Percentiles rank a stretch among this genome's conserved stretches.
These are phyloP conservation scores for Tetracladium setigerum DNA, from an alignment of 495 filamentous ascomycete species.

Conservation along the genomic window DNA sequence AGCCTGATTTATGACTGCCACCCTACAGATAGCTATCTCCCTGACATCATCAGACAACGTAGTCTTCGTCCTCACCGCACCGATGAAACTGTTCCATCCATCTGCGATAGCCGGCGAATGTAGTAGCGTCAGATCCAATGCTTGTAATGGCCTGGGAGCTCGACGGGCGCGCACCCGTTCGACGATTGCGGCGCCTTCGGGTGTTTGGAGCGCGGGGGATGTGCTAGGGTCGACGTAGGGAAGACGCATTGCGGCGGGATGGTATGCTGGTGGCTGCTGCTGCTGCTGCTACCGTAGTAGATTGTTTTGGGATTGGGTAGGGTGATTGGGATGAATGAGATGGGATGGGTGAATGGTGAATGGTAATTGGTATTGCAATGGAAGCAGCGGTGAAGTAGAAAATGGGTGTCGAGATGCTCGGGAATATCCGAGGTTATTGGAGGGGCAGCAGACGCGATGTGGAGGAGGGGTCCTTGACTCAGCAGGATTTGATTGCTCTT, in stretches of 20 bases:
- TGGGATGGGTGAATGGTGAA: background rate
- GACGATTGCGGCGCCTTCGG: constrained; percentile 49
- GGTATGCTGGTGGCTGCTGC: constrained; percentile 1
- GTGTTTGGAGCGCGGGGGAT: constrained; percentile 35
- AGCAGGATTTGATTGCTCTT: no score
- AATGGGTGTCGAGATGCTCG: background rate
- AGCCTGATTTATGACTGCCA: constrained; percentile 65
- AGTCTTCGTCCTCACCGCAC: constrained; percentile 62
- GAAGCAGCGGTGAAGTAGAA: background rate
- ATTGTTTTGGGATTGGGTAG: background rate
- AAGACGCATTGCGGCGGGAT: constrained; percentile 53
- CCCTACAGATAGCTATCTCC: constrained; percentile 67
- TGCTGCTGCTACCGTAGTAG: background rate
- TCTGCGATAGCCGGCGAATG: constrained; percentile 66
- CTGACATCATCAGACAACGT: constrained; percentile 49
- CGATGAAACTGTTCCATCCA: constrained; percentile 77
- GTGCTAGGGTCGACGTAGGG: constrained; percentile 54
- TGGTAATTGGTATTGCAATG: background rate
- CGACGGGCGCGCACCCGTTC: constrained; percentile 55
- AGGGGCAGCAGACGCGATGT: background rate
- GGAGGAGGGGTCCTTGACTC: no score
- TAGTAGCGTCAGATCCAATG: constrained; percentile 65
- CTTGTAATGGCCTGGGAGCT: constrained; percentile 53
- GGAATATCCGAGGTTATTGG: background rate
- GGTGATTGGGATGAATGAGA: background rate